Evolutionary conservation across 129 eudicot species (phyloP).

Genomic region (Flaveria sonorensis): DNA sequence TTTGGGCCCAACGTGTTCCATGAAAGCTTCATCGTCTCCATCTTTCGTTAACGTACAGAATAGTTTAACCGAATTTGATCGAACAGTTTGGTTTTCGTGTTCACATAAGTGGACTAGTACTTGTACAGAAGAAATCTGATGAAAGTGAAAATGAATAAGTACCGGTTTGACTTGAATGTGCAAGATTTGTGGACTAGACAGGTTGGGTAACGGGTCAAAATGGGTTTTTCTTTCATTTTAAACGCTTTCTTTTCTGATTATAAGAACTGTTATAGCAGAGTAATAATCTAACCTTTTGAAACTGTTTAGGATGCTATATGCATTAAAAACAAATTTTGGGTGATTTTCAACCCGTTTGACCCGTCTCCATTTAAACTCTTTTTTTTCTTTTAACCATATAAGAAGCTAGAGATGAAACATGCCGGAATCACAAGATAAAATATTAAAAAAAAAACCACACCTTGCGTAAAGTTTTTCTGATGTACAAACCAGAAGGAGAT

Average conservation of each 20-base stretch:
- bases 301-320: background rate
- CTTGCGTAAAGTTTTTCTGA: constrained; percentile 46
- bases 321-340: background rate
- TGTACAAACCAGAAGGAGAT: constrained; percentile 40
- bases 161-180: background rate
- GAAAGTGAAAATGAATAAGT: constrained; percentile 8
- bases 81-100: constrained; percentile 39
- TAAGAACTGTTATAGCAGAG: too few relatives aligned
- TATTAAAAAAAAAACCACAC: constrained; percentile 20
- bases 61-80: constrained; percentile 44
- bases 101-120: constrained; percentile 49
- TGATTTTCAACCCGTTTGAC: background rate
- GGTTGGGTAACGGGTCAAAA: too few relatives aligned
- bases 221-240: too few relatives aligned
- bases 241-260: too few relatives aligned
- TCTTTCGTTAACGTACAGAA: constrained; percentile 41
- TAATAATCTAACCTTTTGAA: background rate
- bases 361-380: too few relatives aligned
- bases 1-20: constrained; percentile 39
- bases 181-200: background rate
- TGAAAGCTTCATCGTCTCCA: constrained; percentile 40
- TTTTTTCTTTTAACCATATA: background rate
- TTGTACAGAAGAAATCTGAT: constrained; percentile 46
- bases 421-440: too few relatives aligned
- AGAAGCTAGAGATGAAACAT: background rate